Evolutionary conservation across 2,329 filamentous ascomycete species (phyloP).

Genomic region (Apiospora koreana): DNA sequence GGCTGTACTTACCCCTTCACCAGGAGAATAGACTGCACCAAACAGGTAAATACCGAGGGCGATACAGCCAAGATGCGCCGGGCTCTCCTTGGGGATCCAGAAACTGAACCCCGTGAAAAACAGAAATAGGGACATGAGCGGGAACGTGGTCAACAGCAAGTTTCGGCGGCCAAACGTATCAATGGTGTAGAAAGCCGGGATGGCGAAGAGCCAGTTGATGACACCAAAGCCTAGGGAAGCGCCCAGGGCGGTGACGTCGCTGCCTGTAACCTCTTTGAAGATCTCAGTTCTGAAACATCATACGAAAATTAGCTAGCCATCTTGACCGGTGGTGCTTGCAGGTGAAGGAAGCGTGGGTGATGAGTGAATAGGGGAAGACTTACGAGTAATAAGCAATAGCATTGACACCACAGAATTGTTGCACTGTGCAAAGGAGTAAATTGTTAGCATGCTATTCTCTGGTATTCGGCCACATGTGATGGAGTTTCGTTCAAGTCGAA

Average conservation of each 20-base stretch:
- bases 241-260: slow-evolving; percentile 51
- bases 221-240: slow-evolving; percentile 66
- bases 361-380: neutral
- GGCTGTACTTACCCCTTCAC: slow-evolving; percentile 51
- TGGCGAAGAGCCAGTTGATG: slow-evolving; percentile 65
- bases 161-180: slow-evolving; percentile 68
- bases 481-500: no score
- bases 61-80: slow-evolving; percentile 45
- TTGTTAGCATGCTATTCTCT: neutral
- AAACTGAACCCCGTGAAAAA: slow-evolving; percentile 50
- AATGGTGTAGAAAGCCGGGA: slow-evolving; percentile 66
- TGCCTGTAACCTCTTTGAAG: slow-evolving; percentile 57
- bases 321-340: neutral
- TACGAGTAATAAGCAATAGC: slow-evolving; percentile 49
- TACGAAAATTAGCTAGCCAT: slow-evolving; percentile 44
- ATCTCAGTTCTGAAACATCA: slow-evolving; percentile 50
- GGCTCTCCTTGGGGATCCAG: slow-evolving; percentile 39
- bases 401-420: slow-evolving; percentile 49
- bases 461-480: no score
- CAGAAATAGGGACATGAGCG: slow-evolving; percentile 58
- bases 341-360: neutral
- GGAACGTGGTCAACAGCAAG: slow-evolving; percentile 64
- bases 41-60: slow-evolving; percentile 52
- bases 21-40: slow-evolving; percentile 55
- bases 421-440: neutral